A percentile compares a stretch with the other conserved stretches of the same genome.
Conservation (phyloP, 2,329 filamentous ascomycete genomes). For the Leptodontidium sp. region DNA sequence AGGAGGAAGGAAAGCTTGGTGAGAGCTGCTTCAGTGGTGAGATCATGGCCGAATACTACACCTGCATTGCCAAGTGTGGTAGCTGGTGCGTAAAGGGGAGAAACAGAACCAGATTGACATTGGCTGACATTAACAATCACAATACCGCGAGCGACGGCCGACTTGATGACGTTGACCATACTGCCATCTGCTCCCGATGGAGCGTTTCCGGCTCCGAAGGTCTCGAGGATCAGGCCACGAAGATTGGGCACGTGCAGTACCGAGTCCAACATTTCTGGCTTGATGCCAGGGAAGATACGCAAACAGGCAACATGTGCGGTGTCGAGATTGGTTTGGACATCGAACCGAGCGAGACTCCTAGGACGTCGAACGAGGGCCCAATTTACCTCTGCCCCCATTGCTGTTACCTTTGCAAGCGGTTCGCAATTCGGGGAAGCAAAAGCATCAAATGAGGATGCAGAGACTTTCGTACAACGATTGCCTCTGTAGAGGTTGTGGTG, state of each 20-base stretch:
- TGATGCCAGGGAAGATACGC: conserved; percentile 76
- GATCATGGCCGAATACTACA: conserved; percentile 72
- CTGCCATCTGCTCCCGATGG: conserved; percentile 65
- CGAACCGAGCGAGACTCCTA: conserved; percentile 64
- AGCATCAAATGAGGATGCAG: conserved; percentile 72
- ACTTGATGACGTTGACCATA: conserved; percentile 69
- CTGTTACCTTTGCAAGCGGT: conserved; percentile 67
- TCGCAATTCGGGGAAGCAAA: conserved; percentile 73
- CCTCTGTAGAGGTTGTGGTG: conserved; percentile 75
- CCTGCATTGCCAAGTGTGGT: conserved; percentile 70
- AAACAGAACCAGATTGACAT: conserved; percentile 63
- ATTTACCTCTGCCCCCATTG: conserved; percentile 67
- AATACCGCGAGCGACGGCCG: conserved; percentile 70
- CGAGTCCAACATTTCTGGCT: conserved; percentile 73
- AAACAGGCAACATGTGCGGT: conserved; percentile 76
- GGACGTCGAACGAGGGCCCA: conserved; percentile 70
- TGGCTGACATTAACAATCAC: conserved; percentile 79
- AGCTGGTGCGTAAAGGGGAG: conserved; percentile 64
- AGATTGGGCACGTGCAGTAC: conserved; percentile 69
- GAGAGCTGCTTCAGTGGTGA: conserved; percentile 65
- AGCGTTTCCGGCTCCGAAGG: conserved; percentile 76
- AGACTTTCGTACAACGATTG: conserved; percentile 73
- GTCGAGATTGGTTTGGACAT: conserved; percentile 65
- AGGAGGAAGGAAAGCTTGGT: conserved; percentile 57
- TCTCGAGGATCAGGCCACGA: conserved; percentile 74